Base-by-base conservation (phyloP, 1,284 basidiomycete species). In the Irpex rosettiformis region DNA sequence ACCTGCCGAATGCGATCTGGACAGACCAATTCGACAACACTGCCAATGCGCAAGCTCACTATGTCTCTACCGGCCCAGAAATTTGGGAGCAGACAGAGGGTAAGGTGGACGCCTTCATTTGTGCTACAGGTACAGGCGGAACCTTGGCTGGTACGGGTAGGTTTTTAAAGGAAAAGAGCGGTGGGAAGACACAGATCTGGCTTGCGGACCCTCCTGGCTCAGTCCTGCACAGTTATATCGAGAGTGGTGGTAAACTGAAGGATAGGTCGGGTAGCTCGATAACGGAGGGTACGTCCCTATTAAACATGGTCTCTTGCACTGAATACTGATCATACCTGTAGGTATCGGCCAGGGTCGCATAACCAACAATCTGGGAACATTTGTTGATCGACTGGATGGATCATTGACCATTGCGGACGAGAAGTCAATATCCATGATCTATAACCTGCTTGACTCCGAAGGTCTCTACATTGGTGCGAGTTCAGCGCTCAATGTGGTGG, bases 11-110 rank as follows among this genome's bases (percentile, higher is more conserved):
- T 70, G 91, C 95, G 21, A 86, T 98, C 60, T 99, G 97, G 96
- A 98, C 95, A n/a, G 90, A 99, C 77, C 96, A 99, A 75, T 98
- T 98, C 71, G 96, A 98, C 77, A 98, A 98, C 74, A 85, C 79
- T 8, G 92, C 93, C 13, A 99, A 99, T 72, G 86, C 96, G 13
- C 73, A 88, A 40, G 90, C 89, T 16, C 96, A 99, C 73, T 96
- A 97, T 72, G 73, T 82, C 56, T 86, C 94, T 7, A 99, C 96
- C 3, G 96, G 96, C 1, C 97, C 96, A 0, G 97, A 99, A 75
- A 96, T 99, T 61, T 98, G 95, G 94, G 84, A 86, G 56, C 96
- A 98, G 75, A 96, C 89, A 1, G 68, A 79, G 45, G 93, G 93
- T 1, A 77, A 84, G 29, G 65, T 98, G 8, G 93, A 98, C 71